Conservation (phyloP, 306 rosid species). For the Carpinus fangiana region DNA sequence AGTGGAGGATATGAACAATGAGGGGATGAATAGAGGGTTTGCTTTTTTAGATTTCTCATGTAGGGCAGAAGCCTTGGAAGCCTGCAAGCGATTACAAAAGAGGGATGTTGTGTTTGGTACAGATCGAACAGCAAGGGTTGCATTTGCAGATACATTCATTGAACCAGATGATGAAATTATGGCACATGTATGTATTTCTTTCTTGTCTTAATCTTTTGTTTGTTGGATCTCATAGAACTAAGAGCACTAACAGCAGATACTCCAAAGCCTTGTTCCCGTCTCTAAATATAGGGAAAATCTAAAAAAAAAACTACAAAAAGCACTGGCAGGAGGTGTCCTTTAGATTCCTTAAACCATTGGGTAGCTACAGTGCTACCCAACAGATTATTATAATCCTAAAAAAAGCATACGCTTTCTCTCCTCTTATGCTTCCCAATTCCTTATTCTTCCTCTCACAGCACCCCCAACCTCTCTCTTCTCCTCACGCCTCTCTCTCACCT, state of each 20-base stretch:
- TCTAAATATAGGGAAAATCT: too few species aligned
- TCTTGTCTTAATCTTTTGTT: slow-evolving; percentile 4
- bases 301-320: too few species aligned
- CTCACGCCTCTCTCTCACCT: too few species aligned
- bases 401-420: too few species aligned
- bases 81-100: slow-evolving; percentile 12
- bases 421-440: too few species aligned
- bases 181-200: background rate
- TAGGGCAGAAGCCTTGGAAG: slow-evolving; percentile 14
- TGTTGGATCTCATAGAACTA: background rate
- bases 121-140: slow-evolving; percentile 11
- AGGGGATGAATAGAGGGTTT: slow-evolving; percentile 12
- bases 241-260: background rate
- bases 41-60: slow-evolving; percentile 5
- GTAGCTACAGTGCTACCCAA: too few species aligned
- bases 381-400: too few species aligned
- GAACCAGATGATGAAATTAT: slow-evolving; percentile 16
- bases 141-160: slow-evolving; percentile 16
- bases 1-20: slow-evolving; percentile 3
- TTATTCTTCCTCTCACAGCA: too few species aligned
- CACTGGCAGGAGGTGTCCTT: too few species aligned
- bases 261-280: too few species aligned
- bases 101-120: slow-evolving; percentile 16
- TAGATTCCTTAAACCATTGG: too few species aligned
- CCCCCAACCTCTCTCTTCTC: too few species aligned